phyloP scores from a whole-genome alignment of 345 rosid genomes.

The Pseudoturritis turrita region DNA sequence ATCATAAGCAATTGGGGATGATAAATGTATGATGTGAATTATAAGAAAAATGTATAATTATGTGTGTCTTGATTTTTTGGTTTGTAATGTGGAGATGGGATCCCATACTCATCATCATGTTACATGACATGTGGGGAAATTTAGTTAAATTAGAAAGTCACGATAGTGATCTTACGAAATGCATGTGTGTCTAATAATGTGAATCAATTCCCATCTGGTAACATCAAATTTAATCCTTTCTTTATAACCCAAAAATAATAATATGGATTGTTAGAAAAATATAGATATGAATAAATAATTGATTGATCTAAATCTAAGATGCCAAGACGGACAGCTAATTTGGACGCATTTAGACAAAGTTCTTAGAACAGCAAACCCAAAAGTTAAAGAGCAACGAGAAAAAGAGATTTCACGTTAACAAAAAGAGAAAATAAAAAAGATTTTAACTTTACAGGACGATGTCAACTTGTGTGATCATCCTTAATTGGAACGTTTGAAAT shows the following conservation, averaged over 20 bases:
- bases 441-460: conserved; percentile 26
- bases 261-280: not conserved
- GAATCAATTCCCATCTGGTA: conserved; percentile 33
- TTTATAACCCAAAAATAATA: not conserved
- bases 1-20: too few species aligned
- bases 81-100: conserved; percentile 33
- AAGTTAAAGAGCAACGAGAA: not conserved
- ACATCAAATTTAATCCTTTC: conserved; percentile 35
- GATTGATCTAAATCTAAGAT: conserved; percentile 31
- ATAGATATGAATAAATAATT: not conserved
- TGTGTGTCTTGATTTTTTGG: not conserved
- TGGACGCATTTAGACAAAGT: conserved; percentile 21
- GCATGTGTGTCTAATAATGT: conserved; percentile 44
- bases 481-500: not conserved
- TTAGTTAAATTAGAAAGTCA: conserved; percentile 19
- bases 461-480: conserved; percentile 22
- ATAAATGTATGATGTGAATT: not conserved
- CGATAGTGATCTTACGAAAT: conserved; percentile 30
- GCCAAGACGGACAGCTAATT: conserved; percentile 22
- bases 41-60: not conserved
- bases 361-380: not conserved
- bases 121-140: conserved; percentile 46
- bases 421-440: not conserved
- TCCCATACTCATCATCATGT: conserved; percentile 57
- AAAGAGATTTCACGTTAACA: not conserved